Conservation (phyloP, 495 filamentous ascomycete species). For the Rhypophila decipiens region DNA sequence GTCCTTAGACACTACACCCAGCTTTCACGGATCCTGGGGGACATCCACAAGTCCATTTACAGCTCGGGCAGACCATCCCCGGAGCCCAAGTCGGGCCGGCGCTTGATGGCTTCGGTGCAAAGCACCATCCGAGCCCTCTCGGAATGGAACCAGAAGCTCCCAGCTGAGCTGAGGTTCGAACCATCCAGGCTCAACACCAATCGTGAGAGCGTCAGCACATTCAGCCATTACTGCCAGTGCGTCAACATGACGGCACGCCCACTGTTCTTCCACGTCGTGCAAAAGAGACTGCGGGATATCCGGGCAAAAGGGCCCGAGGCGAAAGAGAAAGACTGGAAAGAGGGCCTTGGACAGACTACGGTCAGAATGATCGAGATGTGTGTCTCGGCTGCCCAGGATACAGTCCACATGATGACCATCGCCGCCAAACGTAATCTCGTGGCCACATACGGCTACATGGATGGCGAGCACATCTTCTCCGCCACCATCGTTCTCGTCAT, state of each 20-base stretch:
- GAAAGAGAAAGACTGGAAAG: conserved; percentile 34
- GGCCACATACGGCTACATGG: conserved; percentile 48
- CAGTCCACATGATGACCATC: conserved; percentile 40
- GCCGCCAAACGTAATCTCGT: conserved; percentile 39
- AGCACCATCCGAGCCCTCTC: conserved; percentile 39
- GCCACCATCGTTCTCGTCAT: conserved; percentile 44
- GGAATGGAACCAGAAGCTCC: conserved; percentile 35
- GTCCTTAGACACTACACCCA: conserved; percentile 43
- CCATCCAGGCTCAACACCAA: conserved; percentile 33
- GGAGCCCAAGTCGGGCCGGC: conserved; percentile 35
- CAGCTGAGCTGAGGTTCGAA: conserved; percentile 38
- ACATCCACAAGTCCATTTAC: conserved; percentile 43
- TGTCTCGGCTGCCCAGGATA: conserved; percentile 40
- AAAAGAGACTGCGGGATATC: conserved; percentile 31
- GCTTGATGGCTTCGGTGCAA: conserved; percentile 40
- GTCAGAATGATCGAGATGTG: conserved; percentile 44
- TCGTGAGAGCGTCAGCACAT: conserved; percentile 41
- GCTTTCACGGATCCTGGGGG: conserved; percentile 39
- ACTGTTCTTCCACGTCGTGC: conserved; percentile 44
- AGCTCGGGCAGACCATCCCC: conserved; percentile 27
- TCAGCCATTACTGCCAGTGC: conserved; percentile 46
- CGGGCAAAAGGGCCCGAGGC: neutral
- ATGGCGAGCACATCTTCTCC: conserved; percentile 44
- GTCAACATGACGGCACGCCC: conserved; percentile 47
- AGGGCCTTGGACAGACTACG: conserved; percentile 34